Evolutionary conservation across 495 filamentous ascomycete species (phyloP), one percentile per base, ranked within the genome.

Genomic region (Trichoderma parareesei): DNA sequence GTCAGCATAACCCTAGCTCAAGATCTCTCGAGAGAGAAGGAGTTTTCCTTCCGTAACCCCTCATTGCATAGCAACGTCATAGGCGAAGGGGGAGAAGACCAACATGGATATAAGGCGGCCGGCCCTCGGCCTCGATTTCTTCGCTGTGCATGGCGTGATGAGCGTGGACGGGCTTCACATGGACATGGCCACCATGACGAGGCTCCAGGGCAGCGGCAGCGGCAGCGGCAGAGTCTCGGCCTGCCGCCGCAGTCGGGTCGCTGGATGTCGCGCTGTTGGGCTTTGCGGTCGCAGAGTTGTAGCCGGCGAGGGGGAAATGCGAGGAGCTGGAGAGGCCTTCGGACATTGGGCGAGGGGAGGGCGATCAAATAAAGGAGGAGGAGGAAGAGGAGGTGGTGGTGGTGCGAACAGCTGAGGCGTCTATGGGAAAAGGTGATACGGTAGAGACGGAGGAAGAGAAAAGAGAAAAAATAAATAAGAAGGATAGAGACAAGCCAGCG

Each of bases 101-200:
- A 65, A 81, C 79, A 66, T 81, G 74, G 64, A 79, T 68, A 64
- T 76, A 77, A 62, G 80, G 78, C 65, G 79, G 77, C 67, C 78
- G 76, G 64, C 70, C 69, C 67, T 79, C 75, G 60, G 69, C 44
- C 48, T 78, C 79, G 65, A 74, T 76, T 77, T 78, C 70, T 68
- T 77, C 68, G 63, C 70, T 61, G 43, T 65, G 77, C 76, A 79
- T 81, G 66, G 73, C 78, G 66, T 70, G 68, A 37, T 37, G 5
- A 49, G n/a, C 9, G 8, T 57, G 53, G 27, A 10, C 37, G 16
- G 27, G 27, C 27, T 27, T 27, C 27, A 27, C 27, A 27, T 27
- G 27, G 27, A 27, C 27, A 35, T 57, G 53, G 33, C 27, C 53
- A 14, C 27, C 53, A 57, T 57, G 27, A 9, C 53, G 53, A 57